Evolutionary conservation across 805 yeast genomes (phyloP), one percentile per base, ranked within the genome.

Genomic region (Geotrichum ghanense): DNA sequence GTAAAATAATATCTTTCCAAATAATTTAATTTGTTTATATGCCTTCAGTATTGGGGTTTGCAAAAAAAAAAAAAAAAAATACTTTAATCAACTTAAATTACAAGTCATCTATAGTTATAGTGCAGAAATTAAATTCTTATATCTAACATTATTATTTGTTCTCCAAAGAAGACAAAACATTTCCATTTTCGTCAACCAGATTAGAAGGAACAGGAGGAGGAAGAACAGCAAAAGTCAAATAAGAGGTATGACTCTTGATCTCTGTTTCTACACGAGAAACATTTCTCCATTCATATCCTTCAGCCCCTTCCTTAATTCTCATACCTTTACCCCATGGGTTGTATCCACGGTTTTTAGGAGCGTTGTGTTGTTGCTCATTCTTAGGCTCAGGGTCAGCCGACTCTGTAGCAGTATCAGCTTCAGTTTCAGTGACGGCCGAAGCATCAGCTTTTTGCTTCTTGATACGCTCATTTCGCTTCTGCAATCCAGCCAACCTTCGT

Each of bases 271-370:
- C 70, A 61, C 79, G 81, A 16, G 95, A 78, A n/a, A 89, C 92
- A 54, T 85, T 73, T 48, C 71, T 68, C 99, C 99, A 92, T 23
- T 76, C 66, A 61, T 70, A 92, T 2, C 72, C 73, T 3, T 70
- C 75, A 58, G 90, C 97, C 46, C 99, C 98, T 66, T 90, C 97
- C 55, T 72, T 75, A 35, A 92, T 74, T 53, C 95, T 75, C 51
- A 73, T 66, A 12, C 97, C 97, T 59, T 79, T 83, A 2, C 98
- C 97, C 69, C 92, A 92, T 3, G 97, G 97, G 61, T 90, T 89
- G 64, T 72, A 89, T 20, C 84, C 83, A 40, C 48, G 21, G 16
- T 51, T 21, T 41, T 50, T 40, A 20, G 48, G 46, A 35, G 51
- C 50, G 42, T 46, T 40, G 44, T 39, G 25, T 49, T 35, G 46